Percentiles rank a stretch among this genome's conserved stretches.
Conservation (phyloP, 73 alveolate genomes). For the Paramecium primaurelia region DNA sequence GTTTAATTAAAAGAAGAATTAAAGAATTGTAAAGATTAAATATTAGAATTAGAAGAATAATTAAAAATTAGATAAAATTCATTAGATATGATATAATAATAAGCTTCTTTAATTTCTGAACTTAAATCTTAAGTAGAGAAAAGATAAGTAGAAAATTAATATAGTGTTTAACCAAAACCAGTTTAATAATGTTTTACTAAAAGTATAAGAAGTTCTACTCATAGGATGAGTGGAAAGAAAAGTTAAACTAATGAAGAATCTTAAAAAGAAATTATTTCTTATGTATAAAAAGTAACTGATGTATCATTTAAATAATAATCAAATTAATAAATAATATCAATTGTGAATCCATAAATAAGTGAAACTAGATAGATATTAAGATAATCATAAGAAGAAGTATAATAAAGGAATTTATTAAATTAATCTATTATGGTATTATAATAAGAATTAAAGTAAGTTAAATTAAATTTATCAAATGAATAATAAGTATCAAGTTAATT, state of each 20-base stretch:
- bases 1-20: neutral
- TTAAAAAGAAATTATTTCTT: neutral
- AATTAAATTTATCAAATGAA: neutral
- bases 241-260: neutral
- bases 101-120: neutral
- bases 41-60: neutral
- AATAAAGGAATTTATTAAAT: neutral
- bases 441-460: neutral
- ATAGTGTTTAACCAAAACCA: neutral
- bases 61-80: neutral
- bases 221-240: slow-evolving; percentile 5
- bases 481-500: neutral
- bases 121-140: neutral
- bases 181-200: neutral
- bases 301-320: neutral
- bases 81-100: neutral
- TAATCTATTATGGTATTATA: neutral
- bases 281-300: neutral
- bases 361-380: neutral
- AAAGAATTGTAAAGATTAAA: neutral
- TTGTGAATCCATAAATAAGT: neutral
- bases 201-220: neutral
- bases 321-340: neutral
- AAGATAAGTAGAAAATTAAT: neutral
- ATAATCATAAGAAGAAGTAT: neutral